Conservation (phyloP, 2,329 filamentous ascomycete genomes). For the Neurospora sp. region DNA sequence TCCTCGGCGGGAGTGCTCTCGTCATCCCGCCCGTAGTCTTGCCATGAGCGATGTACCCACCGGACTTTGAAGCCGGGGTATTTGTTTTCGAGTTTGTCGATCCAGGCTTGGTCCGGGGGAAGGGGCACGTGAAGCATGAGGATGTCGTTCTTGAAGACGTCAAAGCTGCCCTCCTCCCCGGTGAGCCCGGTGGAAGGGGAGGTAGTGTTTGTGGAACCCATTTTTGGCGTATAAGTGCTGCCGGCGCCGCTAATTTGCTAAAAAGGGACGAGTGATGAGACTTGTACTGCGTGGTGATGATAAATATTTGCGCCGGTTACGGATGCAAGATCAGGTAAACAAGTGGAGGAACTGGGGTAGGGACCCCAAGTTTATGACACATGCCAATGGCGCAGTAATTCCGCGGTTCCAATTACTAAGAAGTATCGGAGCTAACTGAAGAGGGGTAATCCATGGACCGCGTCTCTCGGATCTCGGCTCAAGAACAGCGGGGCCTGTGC, state of each 20-base stretch:
- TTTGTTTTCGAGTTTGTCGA: slow-evolving; percentile 21
- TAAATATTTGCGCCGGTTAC: background rate
- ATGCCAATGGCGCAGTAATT: background rate
- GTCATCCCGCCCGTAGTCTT: slow-evolving; percentile 7
- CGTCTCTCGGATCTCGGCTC: background rate
- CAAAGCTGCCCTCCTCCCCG: background rate
- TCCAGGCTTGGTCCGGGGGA: slow-evolving; percentile 24
- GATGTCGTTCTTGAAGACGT: slow-evolving; percentile 25
- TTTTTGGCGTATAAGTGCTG: background rate
- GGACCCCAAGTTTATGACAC: background rate
- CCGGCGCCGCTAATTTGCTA: background rate
- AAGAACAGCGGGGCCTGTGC: background rate
- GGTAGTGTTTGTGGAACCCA: slow-evolving; percentile 1
- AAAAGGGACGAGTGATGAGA: background rate
- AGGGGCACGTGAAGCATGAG: slow-evolving; percentile 28
- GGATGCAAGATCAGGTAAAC: background rate
- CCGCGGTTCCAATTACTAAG: background rate
- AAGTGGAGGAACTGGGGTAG: too few species aligned
- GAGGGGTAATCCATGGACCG: background rate
- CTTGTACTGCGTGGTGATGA: background rate
- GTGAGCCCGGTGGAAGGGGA: background rate
- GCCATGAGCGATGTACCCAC: slow-evolving; percentile 19
- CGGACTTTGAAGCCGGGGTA: slow-evolving; percentile 30
- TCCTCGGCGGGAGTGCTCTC: slow-evolving; percentile 20
- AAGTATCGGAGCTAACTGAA: background rate